Conservation (phyloP, 2,329 filamentous ascomycete species). For the Penicillium occitanis region DNA sequence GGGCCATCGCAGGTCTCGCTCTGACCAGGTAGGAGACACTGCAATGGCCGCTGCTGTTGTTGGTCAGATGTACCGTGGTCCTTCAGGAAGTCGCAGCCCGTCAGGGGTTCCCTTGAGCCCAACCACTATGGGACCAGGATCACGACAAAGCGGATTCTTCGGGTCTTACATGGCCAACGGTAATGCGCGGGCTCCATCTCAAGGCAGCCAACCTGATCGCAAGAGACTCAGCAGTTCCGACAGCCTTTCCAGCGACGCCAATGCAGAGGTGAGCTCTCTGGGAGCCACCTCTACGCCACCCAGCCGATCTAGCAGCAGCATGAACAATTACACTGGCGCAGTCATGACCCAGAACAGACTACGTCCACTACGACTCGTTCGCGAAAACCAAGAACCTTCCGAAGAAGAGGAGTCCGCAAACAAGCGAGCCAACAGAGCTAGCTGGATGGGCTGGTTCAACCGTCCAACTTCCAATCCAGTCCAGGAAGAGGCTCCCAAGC, state of each 20-base stretch:
- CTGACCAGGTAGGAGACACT: slow-evolving; percentile 46
- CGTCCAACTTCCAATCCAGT: slow-evolving; percentile 28
- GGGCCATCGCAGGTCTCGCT: slow-evolving; percentile 51
- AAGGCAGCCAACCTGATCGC: slow-evolving; percentile 49
- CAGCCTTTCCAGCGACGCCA: slow-evolving; percentile 51
- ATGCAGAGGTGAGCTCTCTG: slow-evolving; percentile 47
- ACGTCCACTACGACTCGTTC: slow-evolving; percentile 80
- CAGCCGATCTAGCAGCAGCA: slow-evolving; percentile 65
- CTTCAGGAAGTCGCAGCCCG: slow-evolving; percentile 40
- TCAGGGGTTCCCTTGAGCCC: slow-evolving; percentile 56
- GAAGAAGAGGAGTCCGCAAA: slow-evolving; percentile 47
- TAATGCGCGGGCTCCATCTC: slow-evolving; percentile 54
- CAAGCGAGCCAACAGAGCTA: slow-evolving; percentile 48
- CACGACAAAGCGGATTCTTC: slow-evolving; percentile 41
- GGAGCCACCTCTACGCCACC: slow-evolving; percentile 54
- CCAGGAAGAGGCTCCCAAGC: slow-evolving; percentile 18
- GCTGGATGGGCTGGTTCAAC: slow-evolving; percentile 51
- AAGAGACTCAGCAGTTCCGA: slow-evolving; percentile 67
- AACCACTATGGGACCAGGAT: slow-evolving; percentile 47
- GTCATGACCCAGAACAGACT: slow-evolving; percentile 69
- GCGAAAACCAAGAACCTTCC: slow-evolving; percentile 62
- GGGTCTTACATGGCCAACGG: slow-evolving; percentile 54
- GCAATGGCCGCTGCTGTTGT: slow-evolving; percentile 66
- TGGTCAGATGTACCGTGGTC: slow-evolving; percentile 84
- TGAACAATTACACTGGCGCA: slow-evolving; percentile 68